These are phyloP conservation scores for Trametes punicea DNA, from an alignment of 768 basidiomycete genomes.

Conservation along the genomic window DNA sequence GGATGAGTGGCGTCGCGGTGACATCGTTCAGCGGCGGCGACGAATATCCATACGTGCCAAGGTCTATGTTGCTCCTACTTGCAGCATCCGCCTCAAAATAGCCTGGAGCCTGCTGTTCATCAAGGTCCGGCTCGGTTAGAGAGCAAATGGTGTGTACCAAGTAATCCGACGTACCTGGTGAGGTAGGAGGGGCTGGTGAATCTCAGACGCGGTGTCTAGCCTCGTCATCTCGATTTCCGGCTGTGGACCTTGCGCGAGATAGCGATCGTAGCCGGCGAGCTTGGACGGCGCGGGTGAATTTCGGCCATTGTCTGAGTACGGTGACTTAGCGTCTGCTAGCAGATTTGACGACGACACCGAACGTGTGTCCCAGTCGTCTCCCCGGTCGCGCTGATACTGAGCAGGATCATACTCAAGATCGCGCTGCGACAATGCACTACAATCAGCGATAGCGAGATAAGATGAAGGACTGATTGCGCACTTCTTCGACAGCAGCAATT, in stretches of 20 bases:
- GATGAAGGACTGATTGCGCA: constrained; percentile 25
- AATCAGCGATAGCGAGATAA: background rate
- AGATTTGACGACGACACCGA: constrained; percentile 64
- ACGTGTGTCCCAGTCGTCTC: constrained; percentile 87
- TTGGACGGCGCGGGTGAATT: constrained; percentile 39
- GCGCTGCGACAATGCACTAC: constrained; percentile 33
- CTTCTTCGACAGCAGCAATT: constrained; percentile 80
- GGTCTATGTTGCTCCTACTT: constrained; percentile 21
- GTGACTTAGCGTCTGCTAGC: constrained; percentile 41
- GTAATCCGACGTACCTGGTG: constrained; percentile 12
- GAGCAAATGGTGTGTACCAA: too few relatives aligned
- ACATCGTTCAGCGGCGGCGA: constrained; percentile 35
- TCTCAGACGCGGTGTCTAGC: constrained; percentile 44
- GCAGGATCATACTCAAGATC: constrained; percentile 83
- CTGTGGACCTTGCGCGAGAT: constrained; percentile 49
- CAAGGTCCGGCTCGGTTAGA: background rate
- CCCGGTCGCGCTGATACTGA: constrained; percentile 74
- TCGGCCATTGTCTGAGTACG: constrained; percentile 38
- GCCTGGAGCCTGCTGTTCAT: constrained; percentile 16
- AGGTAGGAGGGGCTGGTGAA: constrained; percentile 53
- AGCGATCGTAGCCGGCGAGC: constrained; percentile 48
- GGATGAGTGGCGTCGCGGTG: constrained; percentile 31
- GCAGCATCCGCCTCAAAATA: constrained; percentile 25
- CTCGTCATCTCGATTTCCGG: constrained; percentile 52
- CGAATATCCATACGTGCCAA: constrained; percentile 25